Evolutionary conservation across 805 yeast species (phyloP).

Genomic region (Citeromyces matritensis): DNA sequence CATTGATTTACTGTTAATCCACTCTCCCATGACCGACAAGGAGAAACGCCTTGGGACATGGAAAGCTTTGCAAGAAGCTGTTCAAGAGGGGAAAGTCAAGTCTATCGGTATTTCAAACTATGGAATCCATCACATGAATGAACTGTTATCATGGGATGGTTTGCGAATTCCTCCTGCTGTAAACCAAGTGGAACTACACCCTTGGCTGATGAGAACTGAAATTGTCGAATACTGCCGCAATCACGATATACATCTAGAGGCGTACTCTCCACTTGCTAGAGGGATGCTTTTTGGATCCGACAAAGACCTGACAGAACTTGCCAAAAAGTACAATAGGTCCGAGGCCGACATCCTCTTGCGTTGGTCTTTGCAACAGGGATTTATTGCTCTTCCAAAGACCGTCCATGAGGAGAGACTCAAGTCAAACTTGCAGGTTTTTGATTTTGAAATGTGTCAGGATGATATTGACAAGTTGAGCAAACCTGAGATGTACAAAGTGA

Average conservation of each 20-base stretch:
- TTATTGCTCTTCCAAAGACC: slow-evolving; percentile 23
- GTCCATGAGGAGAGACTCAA: slow-evolving; percentile 12
- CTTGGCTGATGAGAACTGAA: slow-evolving; percentile 30
- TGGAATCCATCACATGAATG: slow-evolving; percentile 40
- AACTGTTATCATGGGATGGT: slow-evolving; percentile 29
- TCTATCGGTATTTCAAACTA: slow-evolving; percentile 53
- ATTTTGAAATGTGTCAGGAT: slow-evolving; percentile 19
- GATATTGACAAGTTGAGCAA: slow-evolving; percentile 17
- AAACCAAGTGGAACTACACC: slow-evolving; percentile 35
- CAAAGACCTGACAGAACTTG: slow-evolving; percentile 24
- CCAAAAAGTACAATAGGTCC: slow-evolving; percentile 28
- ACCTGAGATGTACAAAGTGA: slow-evolving; percentile 18
- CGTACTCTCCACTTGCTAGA: slow-evolving; percentile 52
- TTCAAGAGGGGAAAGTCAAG: slow-evolving; percentile 29
- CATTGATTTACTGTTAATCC: slow-evolving; percentile 39
- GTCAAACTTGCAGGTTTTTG: slow-evolving; percentile 20
- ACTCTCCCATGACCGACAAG: slow-evolving; percentile 31
- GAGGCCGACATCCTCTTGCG: slow-evolving; percentile 48
- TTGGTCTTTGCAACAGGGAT: slow-evolving; percentile 57
- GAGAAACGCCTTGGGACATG: slow-evolving; percentile 31
- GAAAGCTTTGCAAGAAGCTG: slow-evolving; percentile 41
- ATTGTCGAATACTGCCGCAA: slow-evolving; percentile 25
- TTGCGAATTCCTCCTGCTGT: slow-evolving; percentile 26
- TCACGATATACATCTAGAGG: slow-evolving; percentile 36
- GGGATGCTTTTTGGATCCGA: slow-evolving; percentile 31